Evolutionary conservation across 129 eudicot species (phyloP).

Genomic region (Logfia minima): DNA sequence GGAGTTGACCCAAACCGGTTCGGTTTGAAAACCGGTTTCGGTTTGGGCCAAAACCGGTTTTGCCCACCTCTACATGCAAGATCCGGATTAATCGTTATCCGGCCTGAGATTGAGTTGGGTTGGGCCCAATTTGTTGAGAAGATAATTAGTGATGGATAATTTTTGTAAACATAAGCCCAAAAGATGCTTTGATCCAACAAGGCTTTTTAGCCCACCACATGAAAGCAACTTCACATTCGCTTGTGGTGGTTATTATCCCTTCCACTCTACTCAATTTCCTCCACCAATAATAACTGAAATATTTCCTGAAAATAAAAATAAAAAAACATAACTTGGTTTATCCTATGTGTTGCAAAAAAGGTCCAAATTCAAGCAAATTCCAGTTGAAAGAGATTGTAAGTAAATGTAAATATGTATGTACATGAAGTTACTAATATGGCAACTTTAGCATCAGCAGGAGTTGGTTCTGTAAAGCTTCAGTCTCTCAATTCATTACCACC

Average conservation of each 20-base stretch:
- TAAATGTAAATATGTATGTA: conserved; percentile 24
- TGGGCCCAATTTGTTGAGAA: neutral
- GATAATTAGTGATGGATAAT: neutral
- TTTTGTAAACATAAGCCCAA: neutral
- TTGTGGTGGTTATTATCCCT: conserved; percentile 52
- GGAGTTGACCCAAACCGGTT: too few relatives aligned
- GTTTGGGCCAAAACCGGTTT: too few relatives aligned
- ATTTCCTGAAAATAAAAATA: conserved; percentile 17
- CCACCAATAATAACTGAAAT: conserved; percentile 71
- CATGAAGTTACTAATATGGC: conserved; percentile 48
- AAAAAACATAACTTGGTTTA: neutral
- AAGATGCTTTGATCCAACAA: neutral
- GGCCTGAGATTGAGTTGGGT: neutral
- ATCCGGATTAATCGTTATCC: neutral
- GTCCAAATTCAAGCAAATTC: conserved; percentile 31
- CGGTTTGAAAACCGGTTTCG: too few relatives aligned
- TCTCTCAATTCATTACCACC: conserved; percentile 43
- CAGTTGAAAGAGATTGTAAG: conserved; percentile 22
- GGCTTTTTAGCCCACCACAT: conserved; percentile 17
- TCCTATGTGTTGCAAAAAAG: conserved; percentile 20
- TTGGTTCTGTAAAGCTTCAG: conserved; percentile 43
- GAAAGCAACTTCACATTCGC: conserved; percentile 32
- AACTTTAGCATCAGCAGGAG: conserved; percentile 47
- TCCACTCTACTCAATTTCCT: conserved; percentile 31
- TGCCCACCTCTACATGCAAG: too few relatives aligned